Conservation (phyloP, 495 filamentous ascomycete species). For the Penicillium flavigenum region DNA sequence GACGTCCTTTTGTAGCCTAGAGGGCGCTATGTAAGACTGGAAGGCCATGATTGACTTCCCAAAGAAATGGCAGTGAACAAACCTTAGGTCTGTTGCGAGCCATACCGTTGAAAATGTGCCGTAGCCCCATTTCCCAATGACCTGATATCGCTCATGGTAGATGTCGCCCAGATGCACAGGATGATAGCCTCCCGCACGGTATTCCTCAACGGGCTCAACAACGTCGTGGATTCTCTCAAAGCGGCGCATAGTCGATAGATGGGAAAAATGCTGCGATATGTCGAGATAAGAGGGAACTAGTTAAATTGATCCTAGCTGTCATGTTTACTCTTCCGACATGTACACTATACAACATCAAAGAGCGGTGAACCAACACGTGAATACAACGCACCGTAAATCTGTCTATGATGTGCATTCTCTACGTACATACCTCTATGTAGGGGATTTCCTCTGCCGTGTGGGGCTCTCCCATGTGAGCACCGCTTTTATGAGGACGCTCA, state of each 20-base stretch:
- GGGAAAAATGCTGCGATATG: not conserved
- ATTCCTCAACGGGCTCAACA: constrained; percentile 27
- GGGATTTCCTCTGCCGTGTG: too few species aligned
- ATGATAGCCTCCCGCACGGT: constrained; percentile 26
- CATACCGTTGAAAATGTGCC: not conserved
- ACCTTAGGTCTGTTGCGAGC: not conserved
- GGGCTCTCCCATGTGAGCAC: too few species aligned
- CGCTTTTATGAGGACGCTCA: too few species aligned
- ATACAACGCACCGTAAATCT: not conserved
- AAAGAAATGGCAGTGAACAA: too few species aligned
- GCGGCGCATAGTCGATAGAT: constrained; percentile 15
- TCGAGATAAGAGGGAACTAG: too few species aligned
- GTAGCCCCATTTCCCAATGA: not conserved
- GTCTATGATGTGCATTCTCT: not conserved
- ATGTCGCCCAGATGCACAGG: constrained; percentile 25
- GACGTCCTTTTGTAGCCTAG: not conserved
- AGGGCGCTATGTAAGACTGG: too few species aligned
- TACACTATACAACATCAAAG: not conserved
- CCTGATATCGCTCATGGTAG: not conserved
- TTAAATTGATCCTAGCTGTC: too few species aligned
- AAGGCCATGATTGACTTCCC: too few species aligned
- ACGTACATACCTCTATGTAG: too few species aligned
- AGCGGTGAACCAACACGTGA: not conserved
- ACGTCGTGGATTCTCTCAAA: constrained; percentile 25
- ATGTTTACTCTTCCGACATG: not conserved